Evolutionary conservation across 371 early-diverging fungal species (phyloP).

Genomic region (Basidiobolus meristosporus): DNA sequence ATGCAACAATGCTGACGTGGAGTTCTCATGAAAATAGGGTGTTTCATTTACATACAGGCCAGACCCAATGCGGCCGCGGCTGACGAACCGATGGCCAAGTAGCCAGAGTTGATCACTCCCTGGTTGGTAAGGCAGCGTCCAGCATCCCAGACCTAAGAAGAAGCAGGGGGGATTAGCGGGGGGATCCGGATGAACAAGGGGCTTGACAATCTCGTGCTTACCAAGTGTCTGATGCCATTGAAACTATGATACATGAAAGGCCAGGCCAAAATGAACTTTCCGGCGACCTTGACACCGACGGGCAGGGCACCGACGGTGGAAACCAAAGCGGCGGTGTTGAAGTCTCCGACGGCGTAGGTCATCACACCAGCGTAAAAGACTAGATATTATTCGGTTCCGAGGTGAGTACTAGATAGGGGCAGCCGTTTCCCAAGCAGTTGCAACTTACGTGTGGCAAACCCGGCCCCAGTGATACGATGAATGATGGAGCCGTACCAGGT

Average conservation of each 20-base stretch:
- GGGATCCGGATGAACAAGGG: neutral
- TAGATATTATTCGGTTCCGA: conserved; percentile 10
- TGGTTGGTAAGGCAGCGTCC: conserved; percentile 40
- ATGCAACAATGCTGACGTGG: no score
- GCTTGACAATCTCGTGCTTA: conserved; percentile 9
- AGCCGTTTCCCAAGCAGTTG: neutral
- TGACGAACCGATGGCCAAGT: conserved; percentile 48
- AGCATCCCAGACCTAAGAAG: conserved; percentile 65
- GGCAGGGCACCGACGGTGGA: conserved; percentile 27
- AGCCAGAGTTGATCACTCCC: conserved; percentile 70
- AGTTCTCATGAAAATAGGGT: no score
- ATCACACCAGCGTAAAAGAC: conserved; percentile 48
- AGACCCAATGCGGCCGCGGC: conserved; percentile 8
- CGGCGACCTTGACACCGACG: conserved; percentile 23
- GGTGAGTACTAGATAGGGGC: neutral
- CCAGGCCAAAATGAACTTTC: conserved; percentile 38
- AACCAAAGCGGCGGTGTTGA: conserved; percentile 42
- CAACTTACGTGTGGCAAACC: conserved; percentile 40
- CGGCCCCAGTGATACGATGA: conserved; percentile 69
- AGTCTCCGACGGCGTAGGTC: conserved; percentile 29
- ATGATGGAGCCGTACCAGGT: conserved; percentile 59
- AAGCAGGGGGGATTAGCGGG: neutral
- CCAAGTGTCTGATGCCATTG: conserved; percentile 82
- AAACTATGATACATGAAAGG: conserved; percentile 72
- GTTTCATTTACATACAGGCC: conserved; percentile 11